These are phyloP conservation scores for Fusarium nodosum DNA, from an alignment of 2,329 filamentous ascomycete genomes.

Conservation along the genomic window DNA sequence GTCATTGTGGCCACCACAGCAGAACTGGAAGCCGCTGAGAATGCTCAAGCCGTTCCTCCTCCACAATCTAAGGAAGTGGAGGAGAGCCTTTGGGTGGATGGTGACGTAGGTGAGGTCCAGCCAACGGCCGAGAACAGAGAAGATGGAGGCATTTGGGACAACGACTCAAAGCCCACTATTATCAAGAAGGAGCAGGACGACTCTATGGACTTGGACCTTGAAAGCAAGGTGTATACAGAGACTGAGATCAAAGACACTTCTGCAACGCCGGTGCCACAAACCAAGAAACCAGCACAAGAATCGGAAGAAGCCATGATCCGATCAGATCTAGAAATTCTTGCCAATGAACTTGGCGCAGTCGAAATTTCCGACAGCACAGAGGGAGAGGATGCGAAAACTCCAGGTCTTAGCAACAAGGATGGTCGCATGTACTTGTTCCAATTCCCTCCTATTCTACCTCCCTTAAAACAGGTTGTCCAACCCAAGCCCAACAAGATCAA, in stretches of 20 bases:
- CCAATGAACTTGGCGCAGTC: constrained; percentile 59
- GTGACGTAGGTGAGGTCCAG: constrained; percentile 49
- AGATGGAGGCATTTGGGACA: constrained; percentile 61
- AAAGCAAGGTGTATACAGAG: constrained; percentile 45
- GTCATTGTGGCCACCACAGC: constrained; percentile 68
- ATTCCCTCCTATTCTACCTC: constrained; percentile 72
- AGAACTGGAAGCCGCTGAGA: constrained; percentile 68
- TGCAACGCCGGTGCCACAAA: constrained; percentile 41
- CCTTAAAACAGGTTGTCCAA: constrained; percentile 57
- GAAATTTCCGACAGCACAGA: constrained; percentile 50
- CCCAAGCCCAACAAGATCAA: constrained; percentile 56
- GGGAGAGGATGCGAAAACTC: constrained; percentile 36
- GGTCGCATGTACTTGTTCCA: constrained; percentile 75
- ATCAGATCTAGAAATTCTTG: constrained; percentile 58
- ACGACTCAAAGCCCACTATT: constrained; percentile 53
- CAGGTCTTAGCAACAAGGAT: constrained; percentile 59
- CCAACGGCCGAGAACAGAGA: constrained; percentile 51
- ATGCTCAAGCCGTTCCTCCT: constrained; percentile 51
- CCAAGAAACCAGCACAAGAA: constrained; percentile 54
- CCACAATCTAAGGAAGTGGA: constrained; percentile 52
- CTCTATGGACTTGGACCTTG: constrained; percentile 59
- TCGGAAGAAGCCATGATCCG: constrained; percentile 58
- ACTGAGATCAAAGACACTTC: constrained; percentile 46
- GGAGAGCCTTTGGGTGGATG: constrained; percentile 62
- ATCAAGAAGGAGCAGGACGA: constrained; percentile 62